Evolutionary conservation across 805 yeast species (phyloP), one percentile per base, ranked within the genome.

Genomic region (Saccharomycopsis sp.): DNA sequence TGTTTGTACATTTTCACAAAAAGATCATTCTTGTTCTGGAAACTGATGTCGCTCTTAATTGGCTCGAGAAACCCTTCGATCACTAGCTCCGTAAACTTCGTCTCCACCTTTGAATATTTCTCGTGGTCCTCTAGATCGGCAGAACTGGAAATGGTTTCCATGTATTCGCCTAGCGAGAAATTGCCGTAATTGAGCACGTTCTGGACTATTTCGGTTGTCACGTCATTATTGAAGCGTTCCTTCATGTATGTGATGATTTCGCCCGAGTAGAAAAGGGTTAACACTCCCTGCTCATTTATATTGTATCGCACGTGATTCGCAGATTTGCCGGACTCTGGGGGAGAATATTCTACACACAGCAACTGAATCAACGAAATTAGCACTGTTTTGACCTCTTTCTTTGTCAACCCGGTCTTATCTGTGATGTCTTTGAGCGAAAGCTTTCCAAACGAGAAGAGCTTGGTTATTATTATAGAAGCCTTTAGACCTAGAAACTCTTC

Each of bases 351-450:
- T 8, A 89, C 84, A 69, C 96, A 87, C 60, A 87, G 82, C 62
- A 89, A 75, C 70, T 93, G 97, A 47, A 92, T 77, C 65, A 93
- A 73, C 5, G 92, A 81, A 2, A 89, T 96, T 50, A 93, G 74
- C 0, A 87, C 76, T 38, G 85, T 80, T 63, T 84, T 84, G 19
- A 89, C 81, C 51, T 53, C 47, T 25, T 56, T 59, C 35, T 54
- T 78, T 57, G 77, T 76, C 14, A 72, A 66, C 22, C 50, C 55
- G 2, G 59, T 49, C 34, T 59, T 59, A 12, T 23, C 9, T 14
- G 24, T 3, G 8, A 62, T 25, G 3, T 55, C 59, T 38, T 49
- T 55, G 5, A 62, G 44, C 15, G 58, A 24, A n/a, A 59, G 50
- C 34, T 47, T 54, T 23, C 57, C 60, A 41, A 51, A 53, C 17